Evolutionary conservation across 2,329 filamentous ascomycete genomes (phyloP).

Genomic region (Hirsutella minnesotensis): DNA sequence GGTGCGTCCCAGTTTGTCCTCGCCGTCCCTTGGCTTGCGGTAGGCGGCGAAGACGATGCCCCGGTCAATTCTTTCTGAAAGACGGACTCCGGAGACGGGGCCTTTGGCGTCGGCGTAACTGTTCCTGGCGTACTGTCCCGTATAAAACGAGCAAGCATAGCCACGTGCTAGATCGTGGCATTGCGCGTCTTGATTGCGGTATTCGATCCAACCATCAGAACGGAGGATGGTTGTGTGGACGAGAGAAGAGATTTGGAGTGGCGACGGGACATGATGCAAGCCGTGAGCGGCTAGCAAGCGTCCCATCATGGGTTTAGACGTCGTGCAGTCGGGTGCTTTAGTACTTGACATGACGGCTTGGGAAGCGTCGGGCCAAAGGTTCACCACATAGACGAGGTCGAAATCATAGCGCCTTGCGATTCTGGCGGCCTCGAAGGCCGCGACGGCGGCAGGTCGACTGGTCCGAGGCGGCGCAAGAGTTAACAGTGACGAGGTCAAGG

Average conservation of each 20-base stretch:
- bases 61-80: conserved; percentile 25
- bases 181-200: conserved; percentile 29
- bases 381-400: conserved; percentile 46
- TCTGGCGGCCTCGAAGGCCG: conserved; percentile 41
- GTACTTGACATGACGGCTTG: no score
- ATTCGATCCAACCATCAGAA: conserved; percentile 40
- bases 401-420: conserved; percentile 46
- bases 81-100: conserved; percentile 12
- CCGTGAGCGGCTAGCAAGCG: conserved; percentile 44
- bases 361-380: conserved; percentile 35
- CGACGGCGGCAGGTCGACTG: conserved; percentile 30
- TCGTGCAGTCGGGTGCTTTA: no score
- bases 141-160: conserved; percentile 42
- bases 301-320: conserved; percentile 25
- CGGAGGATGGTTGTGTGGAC: conserved; percentile 39
- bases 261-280: conserved; percentile 35
- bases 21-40: conserved; percentile 30
- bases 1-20: conserved; percentile 20
- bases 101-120: conserved; percentile 13
- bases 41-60: conserved; percentile 47
- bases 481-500: conserved; percentile 22
- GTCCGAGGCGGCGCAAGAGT: conserved; percentile 32
- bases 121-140: conserved; percentile 21
- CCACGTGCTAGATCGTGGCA: conserved; percentile 36
- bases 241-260: conserved; percentile 37